Percentiles rank a stretch among this genome's conserved stretches.
Evolutionary conservation across 31 red algal species (phyloP).

Genomic region (Odonthalia washingtoniensis): DNA sequence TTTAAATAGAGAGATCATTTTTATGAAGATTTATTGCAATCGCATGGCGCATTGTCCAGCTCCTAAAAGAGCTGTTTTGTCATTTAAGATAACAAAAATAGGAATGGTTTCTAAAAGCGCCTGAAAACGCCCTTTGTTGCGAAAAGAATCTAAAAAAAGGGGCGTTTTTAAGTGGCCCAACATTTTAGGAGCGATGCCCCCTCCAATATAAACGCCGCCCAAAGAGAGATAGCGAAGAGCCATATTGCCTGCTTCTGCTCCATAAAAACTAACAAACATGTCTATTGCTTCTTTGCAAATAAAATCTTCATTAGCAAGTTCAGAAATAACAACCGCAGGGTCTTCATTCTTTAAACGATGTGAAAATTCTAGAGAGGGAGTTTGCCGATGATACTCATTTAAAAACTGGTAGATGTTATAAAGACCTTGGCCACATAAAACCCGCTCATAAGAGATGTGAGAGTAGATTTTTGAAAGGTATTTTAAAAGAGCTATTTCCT

Average conservation of each 20-base stretch:
- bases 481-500: constrained; percentile 73
- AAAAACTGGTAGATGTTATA: constrained; percentile 98
- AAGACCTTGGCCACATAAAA: constrained; percentile 90
- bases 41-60: too few relatives aligned
- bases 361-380: constrained; percentile 61
- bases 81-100: too few relatives aligned
- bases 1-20: too few relatives aligned
- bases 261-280: constrained; percentile 82
- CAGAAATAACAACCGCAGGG: constrained; percentile 67
- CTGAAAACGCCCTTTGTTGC: too few relatives aligned
- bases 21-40: too few relatives aligned
- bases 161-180: too few relatives aligned
- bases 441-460: constrained; percentile 89
- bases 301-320: constrained; percentile 81
- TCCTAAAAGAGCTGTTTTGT: too few relatives aligned
- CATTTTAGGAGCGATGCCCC: constrained; percentile 95
- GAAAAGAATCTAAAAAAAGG: too few relatives aligned
- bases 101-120: too few relatives aligned
- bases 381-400: constrained; percentile 63
- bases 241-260: constrained; percentile 85
- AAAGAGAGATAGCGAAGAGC: constrained; percentile 90
- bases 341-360: constrained; percentile 68
- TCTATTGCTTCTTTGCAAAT: constrained; percentile 73
- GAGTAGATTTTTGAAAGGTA: constrained; percentile 48
- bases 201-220: constrained; percentile 92